Evolutionary conservation across 176 grass and related monocot species (phyloP).

Genomic region (Juncus effusus): DNA sequence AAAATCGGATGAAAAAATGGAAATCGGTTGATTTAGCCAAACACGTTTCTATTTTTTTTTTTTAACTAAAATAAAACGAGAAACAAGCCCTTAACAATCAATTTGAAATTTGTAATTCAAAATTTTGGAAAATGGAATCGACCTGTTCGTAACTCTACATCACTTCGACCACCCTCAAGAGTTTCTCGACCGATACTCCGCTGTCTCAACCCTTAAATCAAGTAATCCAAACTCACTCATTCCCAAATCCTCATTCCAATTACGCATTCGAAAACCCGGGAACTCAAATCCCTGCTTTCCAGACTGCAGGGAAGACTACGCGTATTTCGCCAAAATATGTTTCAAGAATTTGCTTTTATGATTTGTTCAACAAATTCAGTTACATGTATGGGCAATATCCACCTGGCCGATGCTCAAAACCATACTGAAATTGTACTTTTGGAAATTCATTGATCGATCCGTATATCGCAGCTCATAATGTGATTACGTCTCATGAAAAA

Average conservation of each 20-base stretch:
- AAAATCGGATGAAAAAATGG: too few species aligned
- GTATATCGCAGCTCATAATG: slow-evolving; percentile 32
- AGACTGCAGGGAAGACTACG: slow-evolving; percentile 48
- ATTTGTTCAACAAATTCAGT: slow-evolving; percentile 16
- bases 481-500: slow-evolving; percentile 35
- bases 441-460: slow-evolving; percentile 33
- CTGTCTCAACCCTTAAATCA: slow-evolving; percentile 43
- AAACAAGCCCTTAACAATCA: too few species aligned
- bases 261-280: too few species aligned
- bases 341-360: slow-evolving; percentile 37
- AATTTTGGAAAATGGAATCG: slow-evolving; percentile 32
- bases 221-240: slow-evolving; percentile 22
- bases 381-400: slow-evolving; percentile 32
- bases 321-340: slow-evolving; percentile 39
- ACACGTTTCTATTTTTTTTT: too few species aligned
- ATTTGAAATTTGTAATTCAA: neutral
- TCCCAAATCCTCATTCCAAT: neutral
- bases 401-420: slow-evolving; percentile 32
- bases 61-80: neutral
- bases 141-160: slow-evolving; percentile 53
- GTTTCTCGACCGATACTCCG: slow-evolving; percentile 41
- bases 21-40: too few species aligned
- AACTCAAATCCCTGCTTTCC: too few species aligned
- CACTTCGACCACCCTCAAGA: slow-evolving; percentile 57
- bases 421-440: slow-evolving; percentile 22